phyloP scores from a whole-genome alignment of 1,139 yeast genomes.

The Scheffersomyces segobiensis region DNA sequence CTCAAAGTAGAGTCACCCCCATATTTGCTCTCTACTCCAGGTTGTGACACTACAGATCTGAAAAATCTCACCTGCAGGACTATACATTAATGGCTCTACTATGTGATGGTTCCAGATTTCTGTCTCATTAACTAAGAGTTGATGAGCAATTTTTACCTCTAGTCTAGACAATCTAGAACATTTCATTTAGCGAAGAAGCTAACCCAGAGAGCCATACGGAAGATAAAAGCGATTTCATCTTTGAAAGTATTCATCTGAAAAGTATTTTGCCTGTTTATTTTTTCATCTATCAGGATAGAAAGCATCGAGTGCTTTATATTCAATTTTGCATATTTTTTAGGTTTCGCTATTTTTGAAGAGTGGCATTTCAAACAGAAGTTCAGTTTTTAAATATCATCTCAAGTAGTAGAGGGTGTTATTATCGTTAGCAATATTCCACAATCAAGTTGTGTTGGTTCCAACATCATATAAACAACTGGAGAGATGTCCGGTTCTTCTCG shows the following conservation, averaged over 20 bases:
- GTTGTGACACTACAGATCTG: not conserved
- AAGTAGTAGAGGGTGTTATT: not conserved
- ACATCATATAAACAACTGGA: not conserved
- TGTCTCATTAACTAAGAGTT: not conserved
- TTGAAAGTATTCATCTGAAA: not conserved
- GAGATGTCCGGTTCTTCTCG: conserved; percentile 36
- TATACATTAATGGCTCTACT: not conserved
- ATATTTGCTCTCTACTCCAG: not conserved
- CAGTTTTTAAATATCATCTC: not conserved
- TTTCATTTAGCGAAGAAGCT: not conserved
- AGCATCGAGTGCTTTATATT: no score
- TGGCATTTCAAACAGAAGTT: not conserved
- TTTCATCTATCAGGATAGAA: no score
- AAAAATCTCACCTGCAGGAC: not conserved
- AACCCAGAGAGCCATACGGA: not conserved
- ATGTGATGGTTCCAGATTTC: not conserved
- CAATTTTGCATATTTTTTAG: no score
- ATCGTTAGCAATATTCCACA: no score
- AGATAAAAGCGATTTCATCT: not conserved
- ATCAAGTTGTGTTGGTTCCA: not conserved
- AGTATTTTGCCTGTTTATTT: not conserved
- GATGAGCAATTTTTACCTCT: not conserved
- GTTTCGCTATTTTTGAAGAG: not conserved
- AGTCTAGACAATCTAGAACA: not conserved
- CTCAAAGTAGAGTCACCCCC: not conserved